These are phyloP conservation scores for Durio zibethinus DNA, from an alignment of 345 rosid species.

Conservation along the genomic window DNA sequence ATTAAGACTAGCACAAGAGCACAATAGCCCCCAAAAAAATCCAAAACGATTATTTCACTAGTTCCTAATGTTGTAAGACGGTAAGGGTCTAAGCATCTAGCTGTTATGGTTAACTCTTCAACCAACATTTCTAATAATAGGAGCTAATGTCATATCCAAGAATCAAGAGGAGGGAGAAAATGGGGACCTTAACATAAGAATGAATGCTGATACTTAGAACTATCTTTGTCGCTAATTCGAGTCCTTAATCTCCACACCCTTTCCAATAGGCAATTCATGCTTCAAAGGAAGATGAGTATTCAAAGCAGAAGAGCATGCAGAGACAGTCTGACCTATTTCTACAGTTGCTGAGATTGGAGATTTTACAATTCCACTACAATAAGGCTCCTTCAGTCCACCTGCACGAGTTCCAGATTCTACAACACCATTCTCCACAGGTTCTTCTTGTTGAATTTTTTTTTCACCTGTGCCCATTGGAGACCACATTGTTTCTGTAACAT, in stretches of 20 bases:
- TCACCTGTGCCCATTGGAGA: slow-evolving; percentile 22
- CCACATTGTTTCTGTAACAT: slow-evolving; percentile 31
- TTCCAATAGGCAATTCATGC: slow-evolving; percentile 16
- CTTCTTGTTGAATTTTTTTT: slow-evolving; percentile 21
- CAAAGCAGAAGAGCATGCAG: slow-evolving; percentile 1
- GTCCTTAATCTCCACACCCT: slow-evolving; percentile 12
- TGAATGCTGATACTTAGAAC: neutral
- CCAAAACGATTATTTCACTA: neutral
- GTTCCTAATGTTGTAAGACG: slow-evolving; percentile 2
- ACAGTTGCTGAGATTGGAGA: neutral
- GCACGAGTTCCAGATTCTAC: slow-evolving; percentile 16
- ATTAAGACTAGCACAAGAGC: neutral
- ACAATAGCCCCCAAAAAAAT: neutral
- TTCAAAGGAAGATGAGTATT: slow-evolving; percentile 7
- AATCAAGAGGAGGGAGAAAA: neutral
- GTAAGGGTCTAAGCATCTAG: neutral
- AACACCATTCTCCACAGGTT: slow-evolving; percentile 11
- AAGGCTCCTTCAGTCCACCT: slow-evolving; percentile 14
- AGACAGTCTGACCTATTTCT: neutral
- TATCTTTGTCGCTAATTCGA: slow-evolving; percentile 5
- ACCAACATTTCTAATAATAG: neutral
- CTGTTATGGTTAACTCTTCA: neutral
- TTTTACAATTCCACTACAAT: slow-evolving; percentile 17
- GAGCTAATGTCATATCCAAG: neutral
- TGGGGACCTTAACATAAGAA: neutral